Evolutionary conservation across 129 eudicot species (phyloP), one percentile per base, ranked within the genome.

Genomic region (Gnaphalium uliginosum): DNA sequence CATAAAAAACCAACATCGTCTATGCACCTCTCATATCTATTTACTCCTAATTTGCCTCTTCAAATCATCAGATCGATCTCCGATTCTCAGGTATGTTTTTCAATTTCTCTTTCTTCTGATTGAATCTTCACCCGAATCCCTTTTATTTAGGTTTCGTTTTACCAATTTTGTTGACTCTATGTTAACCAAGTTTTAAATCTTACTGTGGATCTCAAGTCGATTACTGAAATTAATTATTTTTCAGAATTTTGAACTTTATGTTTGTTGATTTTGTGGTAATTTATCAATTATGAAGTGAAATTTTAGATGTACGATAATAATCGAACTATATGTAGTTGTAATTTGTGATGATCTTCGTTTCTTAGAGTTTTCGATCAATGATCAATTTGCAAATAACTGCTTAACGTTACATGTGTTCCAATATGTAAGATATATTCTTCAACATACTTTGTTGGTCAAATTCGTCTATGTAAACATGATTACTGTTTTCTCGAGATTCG

Each of bases 61-160:
- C 73, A 62, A 67, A 76, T 65, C 67, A 68, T 77, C 81, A 68
- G 50, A 59, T 61, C 70, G 82, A 71, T 70, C 76, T 69, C 82
- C 76, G 76, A 69, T 78, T 78, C 70, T 69, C 48, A 60, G 82
- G 82, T 78, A 78, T 71, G 65, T 46, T 32, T 46, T 14, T 46
- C 14, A 46, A 14, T 78, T 30, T 70, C 65, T 43, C 41, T 64
- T n/a, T 29, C 75, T 71, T 33, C 23, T 9, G 27, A 14, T 78
- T 46, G 69, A 70, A 70, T 78, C 76, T 59, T 69, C 33, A 19
- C 71, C 27, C 29, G 1, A 63, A 75, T 43, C 48, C 33, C 32
- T 51, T 56, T 7, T 26, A 59, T 60, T 14, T 39, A n/a, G 70
- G 23, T 78, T 41, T 69, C 6, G 37, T 22, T 60, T 25, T 1